Evolutionary conservation across 2,329 filamentous ascomycete species (phyloP).

Genomic region (Aspergillus sojae): DNA sequence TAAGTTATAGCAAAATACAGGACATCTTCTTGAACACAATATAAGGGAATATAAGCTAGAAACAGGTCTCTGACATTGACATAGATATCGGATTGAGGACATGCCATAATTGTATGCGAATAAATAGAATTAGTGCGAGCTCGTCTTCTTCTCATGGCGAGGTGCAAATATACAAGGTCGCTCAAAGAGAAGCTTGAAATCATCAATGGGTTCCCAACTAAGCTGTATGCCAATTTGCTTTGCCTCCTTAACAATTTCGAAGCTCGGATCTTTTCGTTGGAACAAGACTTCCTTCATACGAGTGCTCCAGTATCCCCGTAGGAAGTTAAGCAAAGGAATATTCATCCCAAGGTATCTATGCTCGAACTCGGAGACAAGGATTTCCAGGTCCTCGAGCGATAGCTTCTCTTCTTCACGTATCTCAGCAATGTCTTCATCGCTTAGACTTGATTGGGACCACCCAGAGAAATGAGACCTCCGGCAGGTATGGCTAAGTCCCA

Average conservation of each 20-base stretch:
- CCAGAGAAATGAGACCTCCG: background rate
- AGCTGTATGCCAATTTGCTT: background rate
- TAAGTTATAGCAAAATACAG: no score
- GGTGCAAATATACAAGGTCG: background rate
- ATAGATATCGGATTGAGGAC: no score
- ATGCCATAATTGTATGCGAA: background rate
- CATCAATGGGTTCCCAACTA: background rate
- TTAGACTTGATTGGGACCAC: background rate
- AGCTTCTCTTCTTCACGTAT: background rate
- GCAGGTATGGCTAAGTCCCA: constrained; percentile 4
- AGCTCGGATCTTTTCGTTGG: background rate
- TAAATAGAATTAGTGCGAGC: background rate
- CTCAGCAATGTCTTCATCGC: background rate
- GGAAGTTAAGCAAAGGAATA: background rate
- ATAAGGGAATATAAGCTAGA: no score
- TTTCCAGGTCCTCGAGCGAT: background rate
- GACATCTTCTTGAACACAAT: no score
- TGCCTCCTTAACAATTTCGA: background rate
- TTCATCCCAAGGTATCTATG: constrained; percentile 5
- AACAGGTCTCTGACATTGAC: no score
- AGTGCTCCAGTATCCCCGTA: background rate
- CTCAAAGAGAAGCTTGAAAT: background rate
- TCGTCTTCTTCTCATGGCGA: background rate
- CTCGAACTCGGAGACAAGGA: constrained; percentile 2
- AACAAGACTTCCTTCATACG: constrained; percentile 1